Conservation (phyloP, 2,329 filamentous ascomycete species). For the Aspergillus hortae region DNA sequence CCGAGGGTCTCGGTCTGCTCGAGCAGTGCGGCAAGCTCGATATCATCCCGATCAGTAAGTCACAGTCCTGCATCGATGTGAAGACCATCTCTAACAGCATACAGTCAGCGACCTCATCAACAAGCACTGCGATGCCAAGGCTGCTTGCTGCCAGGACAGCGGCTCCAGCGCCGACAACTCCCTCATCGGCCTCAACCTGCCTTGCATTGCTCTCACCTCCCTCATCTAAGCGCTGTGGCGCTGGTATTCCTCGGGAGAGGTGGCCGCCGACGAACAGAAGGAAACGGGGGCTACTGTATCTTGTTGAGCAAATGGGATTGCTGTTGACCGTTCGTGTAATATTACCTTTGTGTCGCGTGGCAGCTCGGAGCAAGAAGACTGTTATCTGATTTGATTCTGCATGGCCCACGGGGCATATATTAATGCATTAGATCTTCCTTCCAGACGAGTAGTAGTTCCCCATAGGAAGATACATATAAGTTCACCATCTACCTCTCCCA, state of each 20-base stretch:
- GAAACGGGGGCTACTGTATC: slow-evolving; percentile 12
- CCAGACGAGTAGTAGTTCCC: no score
- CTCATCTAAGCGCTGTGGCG: slow-evolving; percentile 30
- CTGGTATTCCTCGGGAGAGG: neutral
- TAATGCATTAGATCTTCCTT: slow-evolving; percentile 15
- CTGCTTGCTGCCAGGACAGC: slow-evolving; percentile 39
- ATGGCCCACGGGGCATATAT: slow-evolving; percentile 13
- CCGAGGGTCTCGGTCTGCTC: slow-evolving; percentile 36
- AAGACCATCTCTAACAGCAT: neutral
- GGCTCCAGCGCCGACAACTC: slow-evolving; percentile 23
- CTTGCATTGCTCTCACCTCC: slow-evolving; percentile 38
- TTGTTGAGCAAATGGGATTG: slow-evolving; percentile 14
- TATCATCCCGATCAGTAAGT: slow-evolving; percentile 13
- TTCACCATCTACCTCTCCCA: neutral
- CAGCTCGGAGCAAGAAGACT: slow-evolving; percentile 31
- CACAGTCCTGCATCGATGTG: no score
- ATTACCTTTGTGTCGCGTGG: slow-evolving; percentile 26
- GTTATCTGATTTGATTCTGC: slow-evolving; percentile 17
- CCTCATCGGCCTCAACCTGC: slow-evolving; percentile 34
- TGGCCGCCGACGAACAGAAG: slow-evolving; percentile 9
- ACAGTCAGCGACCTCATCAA: slow-evolving; percentile 31
- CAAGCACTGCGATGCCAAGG: slow-evolving; percentile 40
- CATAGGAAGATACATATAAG: neutral
- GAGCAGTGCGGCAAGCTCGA: slow-evolving; percentile 41
- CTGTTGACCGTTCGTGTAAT: slow-evolving; percentile 26